phyloP scores from a whole-genome alignment of 495 filamentous ascomycete species.

The Pseudomonodictys pantanalensis region DNA sequence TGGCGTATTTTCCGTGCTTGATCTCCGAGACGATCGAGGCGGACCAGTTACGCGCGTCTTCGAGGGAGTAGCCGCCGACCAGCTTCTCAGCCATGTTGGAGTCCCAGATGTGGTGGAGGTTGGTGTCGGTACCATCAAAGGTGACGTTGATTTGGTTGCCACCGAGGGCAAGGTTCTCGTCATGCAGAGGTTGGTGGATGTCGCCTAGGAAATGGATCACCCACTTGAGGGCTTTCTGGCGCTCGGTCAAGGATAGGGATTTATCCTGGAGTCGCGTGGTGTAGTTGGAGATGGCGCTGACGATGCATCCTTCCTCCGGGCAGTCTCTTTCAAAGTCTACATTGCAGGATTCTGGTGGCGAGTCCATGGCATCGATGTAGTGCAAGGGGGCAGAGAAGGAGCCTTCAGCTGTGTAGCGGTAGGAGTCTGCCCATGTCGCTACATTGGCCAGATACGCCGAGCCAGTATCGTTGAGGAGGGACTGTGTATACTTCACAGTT shows the following conservation, averaged over 20 bases:
- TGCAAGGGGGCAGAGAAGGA: slow-evolving; percentile 59
- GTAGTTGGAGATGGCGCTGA: slow-evolving; percentile 57
- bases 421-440: slow-evolving; percentile 63
- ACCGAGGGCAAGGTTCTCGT: slow-evolving; percentile 56
- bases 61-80: slow-evolving; percentile 50
- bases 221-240: slow-evolving; percentile 57
- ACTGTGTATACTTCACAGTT: slow-evolving; percentile 32
- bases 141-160: slow-evolving; percentile 60
- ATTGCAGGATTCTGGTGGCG: slow-evolving; percentile 56
- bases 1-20: slow-evolving; percentile 49
- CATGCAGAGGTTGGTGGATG: slow-evolving; percentile 65
- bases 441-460: slow-evolving; percentile 56
- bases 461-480: slow-evolving; percentile 41
- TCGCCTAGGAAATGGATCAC: slow-evolving; percentile 63
- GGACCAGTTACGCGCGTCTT: slow-evolving; percentile 53
- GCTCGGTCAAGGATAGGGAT: slow-evolving; percentile 41
- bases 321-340: slow-evolving; percentile 64
- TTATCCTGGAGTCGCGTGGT: slow-evolving; percentile 50
- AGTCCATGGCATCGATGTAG: slow-evolving; percentile 70
- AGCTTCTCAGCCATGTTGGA: slow-evolving; percentile 59
- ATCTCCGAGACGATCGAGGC: slow-evolving; percentile 52
- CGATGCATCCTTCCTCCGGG: slow-evolving; percentile 57
- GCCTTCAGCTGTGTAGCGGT: slow-evolving; percentile 58
- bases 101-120: slow-evolving; percentile 63
- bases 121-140: slow-evolving; percentile 46